Conservation (phyloP, 306 rosid species). For the Gynostemma pentaphyllum region DNA sequence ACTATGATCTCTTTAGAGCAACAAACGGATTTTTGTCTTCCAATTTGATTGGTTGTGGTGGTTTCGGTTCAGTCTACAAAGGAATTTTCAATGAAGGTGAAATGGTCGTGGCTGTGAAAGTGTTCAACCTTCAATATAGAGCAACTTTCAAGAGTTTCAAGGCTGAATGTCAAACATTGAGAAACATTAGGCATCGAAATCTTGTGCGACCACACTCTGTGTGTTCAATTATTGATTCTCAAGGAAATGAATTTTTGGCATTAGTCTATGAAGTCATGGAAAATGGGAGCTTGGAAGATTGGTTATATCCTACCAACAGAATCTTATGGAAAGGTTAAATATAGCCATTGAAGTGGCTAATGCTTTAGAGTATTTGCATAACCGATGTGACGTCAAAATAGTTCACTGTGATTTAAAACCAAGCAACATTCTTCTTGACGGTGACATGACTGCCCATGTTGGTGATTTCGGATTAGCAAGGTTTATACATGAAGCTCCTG, state of each 20-base stretch:
- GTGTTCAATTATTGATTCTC: background rate
- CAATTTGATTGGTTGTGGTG: background rate
- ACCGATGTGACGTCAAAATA: background rate
- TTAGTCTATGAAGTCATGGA: background rate
- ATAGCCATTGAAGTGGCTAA: background rate
- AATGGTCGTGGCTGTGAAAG: background rate
- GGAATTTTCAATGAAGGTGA: background rate
- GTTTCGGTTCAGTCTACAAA: background rate
- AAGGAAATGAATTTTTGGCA: background rate
- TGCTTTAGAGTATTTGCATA: background rate
- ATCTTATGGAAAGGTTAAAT: background rate
- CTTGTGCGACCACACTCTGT: background rate
- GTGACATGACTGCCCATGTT: background rate
- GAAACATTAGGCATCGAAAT: background rate
- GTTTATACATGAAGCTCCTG: background rate
- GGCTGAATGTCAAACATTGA: background rate
- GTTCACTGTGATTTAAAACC: background rate
- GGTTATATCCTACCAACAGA: background rate
- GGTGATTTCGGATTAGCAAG: conserved; percentile 2
- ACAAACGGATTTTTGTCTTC: background rate
- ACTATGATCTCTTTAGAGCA: background rate
- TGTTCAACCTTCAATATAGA: background rate
- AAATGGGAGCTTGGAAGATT: background rate
- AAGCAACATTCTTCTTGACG: background rate
- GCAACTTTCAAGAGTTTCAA: background rate